Percentiles rank a stretch among this genome's conserved stretches.
Conservation (phyloP, 331 rosid genomes). For the Stylosanthes scabra region DNA sequence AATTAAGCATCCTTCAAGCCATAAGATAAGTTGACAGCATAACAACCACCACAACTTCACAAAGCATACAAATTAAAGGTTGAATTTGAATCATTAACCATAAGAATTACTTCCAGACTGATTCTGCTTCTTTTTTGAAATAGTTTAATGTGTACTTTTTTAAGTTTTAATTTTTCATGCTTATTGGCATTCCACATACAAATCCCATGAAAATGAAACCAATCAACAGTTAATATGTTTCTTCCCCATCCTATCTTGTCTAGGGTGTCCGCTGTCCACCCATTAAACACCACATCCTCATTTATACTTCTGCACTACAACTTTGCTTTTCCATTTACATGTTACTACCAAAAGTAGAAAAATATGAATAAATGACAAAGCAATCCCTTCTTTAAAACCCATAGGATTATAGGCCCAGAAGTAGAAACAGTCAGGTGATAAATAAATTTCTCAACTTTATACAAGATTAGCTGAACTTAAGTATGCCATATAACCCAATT, state of each 20-base stretch:
- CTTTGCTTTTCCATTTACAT: conserved; percentile 3
- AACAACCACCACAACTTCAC: conserved; percentile 19
- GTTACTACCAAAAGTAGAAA: neutral
- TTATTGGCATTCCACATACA: conserved; percentile 22
- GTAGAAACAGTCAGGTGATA: conserved; percentile 21
- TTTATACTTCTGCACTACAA: neutral
- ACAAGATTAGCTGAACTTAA: conserved; percentile 8
- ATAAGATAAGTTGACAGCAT: conserved; percentile 24
- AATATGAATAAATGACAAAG: neutral
- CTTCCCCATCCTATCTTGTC: neutral
- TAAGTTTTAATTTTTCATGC: neutral
- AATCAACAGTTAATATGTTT: neutral
- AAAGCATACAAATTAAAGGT: conserved; percentile 13
- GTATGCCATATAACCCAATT: conserved; percentile 32
- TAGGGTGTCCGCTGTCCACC: neutral
- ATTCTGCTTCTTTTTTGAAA: neutral
- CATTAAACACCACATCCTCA: neutral
- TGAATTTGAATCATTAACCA: neutral
- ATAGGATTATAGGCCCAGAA: neutral
- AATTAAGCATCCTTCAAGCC: conserved; percentile 13
- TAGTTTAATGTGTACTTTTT: neutral
- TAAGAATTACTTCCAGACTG: neutral
- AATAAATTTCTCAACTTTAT: conserved; percentile 11
- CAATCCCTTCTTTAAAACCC: conserved; percentile 5
- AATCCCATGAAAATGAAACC: conserved; percentile 12